phyloP scores from a whole-genome alignment of 1,139 yeast genomes.

The Candida neerlandica region DNA sequence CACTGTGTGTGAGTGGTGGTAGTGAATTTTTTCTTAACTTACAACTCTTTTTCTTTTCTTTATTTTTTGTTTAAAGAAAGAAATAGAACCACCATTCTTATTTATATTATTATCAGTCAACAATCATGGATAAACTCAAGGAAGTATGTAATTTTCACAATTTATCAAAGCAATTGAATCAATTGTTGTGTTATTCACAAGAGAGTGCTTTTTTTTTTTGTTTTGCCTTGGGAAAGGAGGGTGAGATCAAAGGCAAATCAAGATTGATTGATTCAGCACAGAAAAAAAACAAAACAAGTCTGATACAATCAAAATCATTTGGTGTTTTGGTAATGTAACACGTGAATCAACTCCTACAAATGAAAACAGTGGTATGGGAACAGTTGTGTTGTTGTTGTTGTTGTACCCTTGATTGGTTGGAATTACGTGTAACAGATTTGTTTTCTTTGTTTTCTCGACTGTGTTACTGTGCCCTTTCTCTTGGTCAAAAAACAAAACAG shows the following conservation, averaged over 20 bases:
- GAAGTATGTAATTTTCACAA: conserved; percentile 43
- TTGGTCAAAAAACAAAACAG: neutral
- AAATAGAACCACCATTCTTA: neutral
- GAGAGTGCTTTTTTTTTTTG: neutral
- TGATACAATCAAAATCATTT: too few relatives aligned
- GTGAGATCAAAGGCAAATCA: too few relatives aligned
- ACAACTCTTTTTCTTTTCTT: conserved; percentile 1
- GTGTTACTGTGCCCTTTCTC: neutral
- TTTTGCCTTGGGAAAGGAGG: neutral
- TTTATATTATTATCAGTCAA: conserved; percentile 8
- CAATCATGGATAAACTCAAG: conserved; percentile 54
- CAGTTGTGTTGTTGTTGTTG: too few relatives aligned
- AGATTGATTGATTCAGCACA: too few relatives aligned
- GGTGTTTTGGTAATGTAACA: too few relatives aligned
- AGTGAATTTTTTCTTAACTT: conserved; percentile 1
- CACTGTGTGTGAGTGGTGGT: neutral
- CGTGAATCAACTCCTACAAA: too few relatives aligned
- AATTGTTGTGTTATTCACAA: neutral
- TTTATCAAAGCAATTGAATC: neutral
- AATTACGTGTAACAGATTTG: too few relatives aligned
- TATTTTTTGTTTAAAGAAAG: neutral
- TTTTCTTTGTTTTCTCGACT: too few relatives aligned
- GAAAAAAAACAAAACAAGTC: too few relatives aligned
- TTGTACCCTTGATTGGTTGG: too few relatives aligned
- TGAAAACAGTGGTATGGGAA: too few relatives aligned